Conservation (phyloP, 306 rosid genomes). For the Begonia loranthoides region DNA sequence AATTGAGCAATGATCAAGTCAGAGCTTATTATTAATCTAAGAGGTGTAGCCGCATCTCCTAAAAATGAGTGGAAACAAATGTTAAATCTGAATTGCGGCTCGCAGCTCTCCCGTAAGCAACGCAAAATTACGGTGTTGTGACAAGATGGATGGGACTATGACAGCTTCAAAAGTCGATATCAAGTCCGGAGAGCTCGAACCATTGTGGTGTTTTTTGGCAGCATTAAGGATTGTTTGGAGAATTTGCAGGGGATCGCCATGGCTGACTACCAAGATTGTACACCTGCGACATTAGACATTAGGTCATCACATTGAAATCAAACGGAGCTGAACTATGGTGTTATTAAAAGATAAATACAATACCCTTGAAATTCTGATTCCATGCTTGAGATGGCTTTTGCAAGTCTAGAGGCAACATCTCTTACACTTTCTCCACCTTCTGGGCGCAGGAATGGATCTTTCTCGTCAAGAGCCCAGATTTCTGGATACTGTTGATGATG, state of each 20-base stretch:
- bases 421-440: constrained; percentile 88
- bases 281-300: constrained; percentile 28
- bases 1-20: too few relatives aligned
- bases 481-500: constrained; percentile 36
- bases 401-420: constrained; percentile 71
- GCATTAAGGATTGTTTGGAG: constrained; percentile 53
- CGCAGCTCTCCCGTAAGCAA: constrained; percentile 75
- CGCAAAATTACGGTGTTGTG: constrained; percentile 57
- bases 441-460: constrained; percentile 55
- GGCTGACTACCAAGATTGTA: constrained; percentile 70
- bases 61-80: not conserved
- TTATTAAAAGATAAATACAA: not conserved
- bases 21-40: too few relatives aligned
- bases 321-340: not conserved
- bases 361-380: constrained; percentile 80
- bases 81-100: constrained; percentile 18
- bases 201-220: constrained; percentile 25
- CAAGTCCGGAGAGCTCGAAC: constrained; percentile 16
- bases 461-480: constrained; percentile 66
- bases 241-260: constrained; percentile 80
- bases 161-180: constrained; percentile 36
- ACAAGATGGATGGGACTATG: constrained; percentile 35
- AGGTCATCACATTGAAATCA: not conserved
- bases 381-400: constrained; percentile 32
- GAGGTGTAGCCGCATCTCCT: too few relatives aligned